These are phyloP conservation scores for Tetracladium marchalianum DNA, from an alignment of 495 filamentous ascomycete species.

Conservation along the genomic window DNA sequence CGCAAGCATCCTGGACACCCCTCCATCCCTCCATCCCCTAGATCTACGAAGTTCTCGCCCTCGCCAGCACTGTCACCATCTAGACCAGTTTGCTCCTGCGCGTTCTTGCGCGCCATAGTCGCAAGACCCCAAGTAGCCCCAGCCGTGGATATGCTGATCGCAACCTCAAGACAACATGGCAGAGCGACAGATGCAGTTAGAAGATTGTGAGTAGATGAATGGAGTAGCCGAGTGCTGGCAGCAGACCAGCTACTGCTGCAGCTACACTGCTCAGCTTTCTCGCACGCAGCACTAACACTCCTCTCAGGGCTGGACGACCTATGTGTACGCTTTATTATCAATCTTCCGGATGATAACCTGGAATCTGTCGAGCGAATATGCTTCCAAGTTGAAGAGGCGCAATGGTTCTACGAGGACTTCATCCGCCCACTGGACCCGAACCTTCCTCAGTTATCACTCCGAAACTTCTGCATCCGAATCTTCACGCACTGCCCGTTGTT, in stretches of 20 bases:
- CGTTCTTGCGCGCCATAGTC: constrained; percentile 3
- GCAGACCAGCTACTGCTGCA: neutral
- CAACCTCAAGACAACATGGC: constrained; percentile 49
- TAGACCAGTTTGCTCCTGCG: neutral
- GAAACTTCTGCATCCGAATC: constrained; percentile 74
- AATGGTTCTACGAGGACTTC: constrained; percentile 99
- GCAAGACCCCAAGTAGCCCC: neutral
- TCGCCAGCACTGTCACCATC: neutral
- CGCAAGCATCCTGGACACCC: too few species aligned
- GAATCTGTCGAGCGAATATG: constrained; percentile 85
- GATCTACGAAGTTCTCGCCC: constrained; percentile 3
- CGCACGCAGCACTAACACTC: constrained; percentile 5
- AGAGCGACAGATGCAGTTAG: constrained; percentile 72
- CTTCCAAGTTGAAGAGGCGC: constrained; percentile 97
- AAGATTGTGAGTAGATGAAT: constrained; percentile 61
- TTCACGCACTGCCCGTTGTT: constrained; percentile 89
- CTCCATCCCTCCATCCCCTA: neutral
- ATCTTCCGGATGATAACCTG: constrained; percentile 83
- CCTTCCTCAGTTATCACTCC: constrained; percentile 74
- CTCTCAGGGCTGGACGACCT: constrained; percentile 83
- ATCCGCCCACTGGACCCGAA: constrained; percentile 80
- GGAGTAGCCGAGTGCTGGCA: neutral
- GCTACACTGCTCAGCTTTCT: neutral
- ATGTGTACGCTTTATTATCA: constrained; percentile 91
- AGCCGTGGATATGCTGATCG: constrained; percentile 34